Base-by-base conservation (phyloP, 2,329 filamentous ascomycete genomes). In the Cladosporium sp. region DNA sequence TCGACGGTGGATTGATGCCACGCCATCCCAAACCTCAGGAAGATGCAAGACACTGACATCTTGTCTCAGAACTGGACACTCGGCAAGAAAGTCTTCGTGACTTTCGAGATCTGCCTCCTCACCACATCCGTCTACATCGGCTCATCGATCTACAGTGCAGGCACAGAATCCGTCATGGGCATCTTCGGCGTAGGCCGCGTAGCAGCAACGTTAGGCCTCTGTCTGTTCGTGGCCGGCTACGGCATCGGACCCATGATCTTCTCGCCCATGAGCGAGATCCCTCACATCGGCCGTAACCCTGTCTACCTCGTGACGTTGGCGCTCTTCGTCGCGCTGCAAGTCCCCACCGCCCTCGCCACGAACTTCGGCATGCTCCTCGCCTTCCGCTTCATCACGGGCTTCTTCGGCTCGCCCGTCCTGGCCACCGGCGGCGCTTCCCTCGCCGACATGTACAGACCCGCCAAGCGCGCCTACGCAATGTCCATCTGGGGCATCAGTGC, bases 311-410 rank as follows among this genome's bases (percentile, higher is more conserved):
- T 64, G 4, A 78, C 74, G 0, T 64, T 78, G 13, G 56, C 70
- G 3, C 56, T 74, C 4, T 79, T 79, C 56, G 68, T 74, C 34
- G 67, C 75, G 41, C 64, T 80, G 38, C 67, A 76, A 29, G 66
- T 78, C 8, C 71, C 67, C 1, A 71, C 73, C 4, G 67, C 72
- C 3, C 68, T 74, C 15, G 72, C 73, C 1, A 68, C 66, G 22
- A 78, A 79, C 53, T 71, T 80, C 36, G 73, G 70, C 4, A 76
- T 76, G 63, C 62, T 81, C 0, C 64, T 81, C 0, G 73, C 68
- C 2, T 71, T 80, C 32, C 70, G 77, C 3, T 79, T 78, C 55
- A 51, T 80, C 0, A 73, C 71, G 0, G 76, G 76, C 1, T 75
- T 79, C 55, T 68, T 77, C 55, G 74, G 74, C 1, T 68, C 65